These are phyloP conservation scores for Pythium graminicola DNA, from an alignment of 352 stramenopile genomes.

Conservation along the genomic window DNA sequence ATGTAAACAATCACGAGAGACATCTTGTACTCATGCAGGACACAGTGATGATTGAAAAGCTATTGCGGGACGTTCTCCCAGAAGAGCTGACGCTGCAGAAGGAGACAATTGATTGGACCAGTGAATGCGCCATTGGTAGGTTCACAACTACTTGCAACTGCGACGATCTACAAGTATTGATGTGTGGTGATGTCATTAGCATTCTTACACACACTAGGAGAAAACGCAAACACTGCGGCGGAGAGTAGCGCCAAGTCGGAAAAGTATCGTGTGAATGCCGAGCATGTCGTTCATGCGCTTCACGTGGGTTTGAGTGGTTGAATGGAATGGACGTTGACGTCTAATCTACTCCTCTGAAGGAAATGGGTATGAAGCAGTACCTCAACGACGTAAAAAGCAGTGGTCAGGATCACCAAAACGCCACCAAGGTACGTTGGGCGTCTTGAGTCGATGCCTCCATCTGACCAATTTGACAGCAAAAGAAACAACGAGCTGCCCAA, in stretches of 20 bases:
- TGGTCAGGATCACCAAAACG: slow-evolving; percentile 3
- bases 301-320: slow-evolving; percentile 24
- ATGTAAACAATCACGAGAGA: background rate
- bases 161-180: no score
- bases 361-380: slow-evolving; percentile 13
- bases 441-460: background rate
- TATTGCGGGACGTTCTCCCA: slow-evolving; percentile 49
- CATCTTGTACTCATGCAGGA: no score
- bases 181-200: slow-evolving; percentile 23
- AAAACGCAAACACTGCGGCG: slow-evolving; percentile 45
- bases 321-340: background rate
- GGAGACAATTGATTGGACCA: slow-evolving; percentile 62
- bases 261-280: slow-evolving; percentile 60
- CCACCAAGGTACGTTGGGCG: slow-evolving; percentile 6
- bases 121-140: slow-evolving; percentile 44
- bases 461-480: slow-evolving; percentile 12
- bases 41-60: slow-evolving; percentile 29
- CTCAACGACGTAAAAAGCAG: slow-evolving; percentile 3
- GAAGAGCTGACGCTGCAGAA: slow-evolving; percentile 50
- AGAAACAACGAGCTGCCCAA: slow-evolving; percentile 35
- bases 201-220: slow-evolving; percentile 41
- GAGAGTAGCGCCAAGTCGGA: slow-evolving; percentile 46
- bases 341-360: slow-evolving; percentile 5
- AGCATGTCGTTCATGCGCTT: slow-evolving; percentile 50
- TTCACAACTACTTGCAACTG: no score